Conservation (phyloP, 2,329 filamentous ascomycete genomes). For the Endocalyx cinctus region DNA sequence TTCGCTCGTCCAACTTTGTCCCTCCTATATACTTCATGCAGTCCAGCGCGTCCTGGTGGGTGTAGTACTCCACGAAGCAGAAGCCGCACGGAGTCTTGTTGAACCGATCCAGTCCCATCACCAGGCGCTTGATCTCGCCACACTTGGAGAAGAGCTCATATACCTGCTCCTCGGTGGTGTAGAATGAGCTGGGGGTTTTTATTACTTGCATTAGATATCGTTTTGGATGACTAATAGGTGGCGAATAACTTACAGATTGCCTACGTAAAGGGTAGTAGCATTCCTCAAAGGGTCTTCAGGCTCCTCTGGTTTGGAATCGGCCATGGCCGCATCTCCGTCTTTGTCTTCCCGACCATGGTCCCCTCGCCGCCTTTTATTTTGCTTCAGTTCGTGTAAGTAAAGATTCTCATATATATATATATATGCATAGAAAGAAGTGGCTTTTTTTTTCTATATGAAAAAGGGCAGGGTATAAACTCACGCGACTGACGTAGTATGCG, state of each 20-base stretch:
- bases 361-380: constrained; percentile 69
- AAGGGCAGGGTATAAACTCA: too few relatives aligned
- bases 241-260: constrained; percentile 82
- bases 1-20: constrained; percentile 94
- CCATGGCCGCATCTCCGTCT: constrained; percentile 50
- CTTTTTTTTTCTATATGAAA: too few relatives aligned
- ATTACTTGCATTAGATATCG: too few relatives aligned
- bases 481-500: constrained; percentile 84
- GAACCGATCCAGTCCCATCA: constrained; percentile 97
- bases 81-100: constrained; percentile 98
- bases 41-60: constrained; percentile 91
- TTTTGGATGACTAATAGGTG: too few relatives aligned
- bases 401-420: too few relatives aligned
- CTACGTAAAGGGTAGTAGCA: constrained; percentile 94
- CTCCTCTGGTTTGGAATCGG: constrained; percentile 42
- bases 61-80: constrained; percentile 99
- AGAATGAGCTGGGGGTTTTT: constrained; percentile 66
- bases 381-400: too few relatives aligned
- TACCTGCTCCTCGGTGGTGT: constrained; percentile 98
- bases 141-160: constrained; percentile 95
- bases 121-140: constrained; percentile 94
- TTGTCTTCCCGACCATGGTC: constrained; percentile 46
- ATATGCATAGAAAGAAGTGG: too few relatives aligned
- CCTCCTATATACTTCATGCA: constrained; percentile 98
- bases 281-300: constrained; percentile 73